These are phyloP conservation scores for Globisporangium cylindrosporum DNA, from an alignment of 352 stramenopile genomes.

Conservation along the genomic window DNA sequence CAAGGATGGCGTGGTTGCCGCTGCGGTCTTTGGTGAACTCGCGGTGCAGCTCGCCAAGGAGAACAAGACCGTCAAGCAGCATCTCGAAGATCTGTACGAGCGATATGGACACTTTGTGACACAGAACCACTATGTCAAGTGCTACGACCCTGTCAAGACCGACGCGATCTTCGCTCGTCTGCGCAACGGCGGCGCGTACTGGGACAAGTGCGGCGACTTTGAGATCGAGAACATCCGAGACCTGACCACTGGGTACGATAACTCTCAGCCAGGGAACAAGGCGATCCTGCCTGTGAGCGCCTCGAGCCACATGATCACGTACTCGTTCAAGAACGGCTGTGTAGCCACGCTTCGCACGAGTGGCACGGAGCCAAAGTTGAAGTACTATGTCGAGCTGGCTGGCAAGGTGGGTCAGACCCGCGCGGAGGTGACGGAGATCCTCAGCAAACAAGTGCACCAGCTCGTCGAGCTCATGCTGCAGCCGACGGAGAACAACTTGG, in stretches of 20 bases:
- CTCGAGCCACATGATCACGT: slow-evolving; percentile 96
- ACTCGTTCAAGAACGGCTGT: slow-evolving; percentile 95
- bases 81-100: slow-evolving; percentile 87
- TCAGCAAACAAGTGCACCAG: slow-evolving; percentile 64
- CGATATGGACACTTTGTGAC: slow-evolving; percentile 97
- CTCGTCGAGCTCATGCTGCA: slow-evolving; percentile 84
- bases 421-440: slow-evolving; percentile 48
- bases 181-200: slow-evolving; percentile 88
- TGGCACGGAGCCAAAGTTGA: slow-evolving; percentile 99
- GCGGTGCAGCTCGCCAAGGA: slow-evolving; percentile 66
- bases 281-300: slow-evolving; percentile 90
- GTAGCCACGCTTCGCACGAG: slow-evolving; percentile 96
- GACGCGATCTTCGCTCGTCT: slow-evolving; percentile 91
- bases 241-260: slow-evolving; percentile 89
- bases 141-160: slow-evolving; percentile 87
- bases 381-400: slow-evolving; percentile 97
- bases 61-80: slow-evolving; percentile 61
- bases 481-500: slow-evolving; percentile 73
- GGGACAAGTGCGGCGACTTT: slow-evolving; percentile 79
- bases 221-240: slow-evolving; percentile 81
- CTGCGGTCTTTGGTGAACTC: slow-evolving; percentile 90
- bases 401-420: slow-evolving; percentile 63
- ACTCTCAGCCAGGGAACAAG: slow-evolving; percentile 80
- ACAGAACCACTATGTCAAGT: slow-evolving; percentile 97
- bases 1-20: slow-evolving; percentile 97